Evolutionary conservation across 1,284 basidiomycete species (phyloP).

Genomic region (Irpex rosettiformis): DNA sequence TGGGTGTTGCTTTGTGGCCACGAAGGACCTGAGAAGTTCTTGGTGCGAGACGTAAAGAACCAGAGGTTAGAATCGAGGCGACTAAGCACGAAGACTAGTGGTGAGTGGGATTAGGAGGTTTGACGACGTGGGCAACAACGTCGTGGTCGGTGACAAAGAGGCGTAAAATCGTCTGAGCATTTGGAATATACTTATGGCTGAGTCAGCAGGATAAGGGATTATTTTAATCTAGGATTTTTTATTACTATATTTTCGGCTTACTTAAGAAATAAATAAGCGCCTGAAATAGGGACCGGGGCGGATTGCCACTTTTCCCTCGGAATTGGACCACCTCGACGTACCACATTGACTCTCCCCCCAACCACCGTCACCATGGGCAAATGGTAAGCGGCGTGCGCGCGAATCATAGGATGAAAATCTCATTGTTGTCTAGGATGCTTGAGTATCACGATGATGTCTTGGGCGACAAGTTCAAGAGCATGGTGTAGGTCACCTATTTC

Average conservation of each 20-base stretch:
- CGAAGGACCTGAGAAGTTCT: not conserved
- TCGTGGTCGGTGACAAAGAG: slow-evolving; percentile 22
- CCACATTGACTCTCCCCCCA: slow-evolving; percentile 5
- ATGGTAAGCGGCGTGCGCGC: slow-evolving; percentile 22
- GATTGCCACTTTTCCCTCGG: not conserved
- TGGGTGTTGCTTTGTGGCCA: not conserved
- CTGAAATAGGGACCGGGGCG: not conserved
- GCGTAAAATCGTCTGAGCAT: slow-evolving; percentile 8
- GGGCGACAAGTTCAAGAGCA: slow-evolving; percentile 60
- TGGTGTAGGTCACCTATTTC: slow-evolving; percentile 52
- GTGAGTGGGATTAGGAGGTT: not conserved
- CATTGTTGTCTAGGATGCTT: slow-evolving; percentile 46
- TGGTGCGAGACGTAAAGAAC: not conserved
- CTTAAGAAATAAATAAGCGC: no score
- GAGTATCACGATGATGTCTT: slow-evolving; percentile 68
- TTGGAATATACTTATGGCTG: not conserved
- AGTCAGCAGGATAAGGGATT: not conserved
- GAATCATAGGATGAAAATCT: not conserved
- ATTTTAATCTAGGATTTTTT: no score
- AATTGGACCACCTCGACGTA: not conserved
- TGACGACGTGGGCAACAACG: slow-evolving; percentile 10
- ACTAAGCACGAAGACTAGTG: not conserved
- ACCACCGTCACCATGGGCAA: slow-evolving; percentile 24
- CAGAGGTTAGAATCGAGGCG: not conserved
- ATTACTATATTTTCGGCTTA: not conserved